These are phyloP conservation scores for Euphorbia schlechtendalii DNA, from an alignment of 441 rosid species.

Conservation along the genomic window DNA sequence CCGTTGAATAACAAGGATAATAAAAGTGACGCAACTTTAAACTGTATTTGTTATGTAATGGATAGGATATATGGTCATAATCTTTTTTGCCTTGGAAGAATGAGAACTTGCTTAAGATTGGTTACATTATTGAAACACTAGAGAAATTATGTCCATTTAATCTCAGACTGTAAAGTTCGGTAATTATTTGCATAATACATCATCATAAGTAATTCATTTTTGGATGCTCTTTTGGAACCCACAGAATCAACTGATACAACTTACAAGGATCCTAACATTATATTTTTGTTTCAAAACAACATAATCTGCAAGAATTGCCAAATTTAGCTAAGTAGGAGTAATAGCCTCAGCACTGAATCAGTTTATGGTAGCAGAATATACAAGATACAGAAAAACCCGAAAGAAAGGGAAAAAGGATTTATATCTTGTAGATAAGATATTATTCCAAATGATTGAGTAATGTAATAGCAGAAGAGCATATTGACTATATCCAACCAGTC, in stretches of 20 bases:
- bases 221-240: not conserved
- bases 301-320: not conserved
- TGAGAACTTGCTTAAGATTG: not conserved
- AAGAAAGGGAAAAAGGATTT: not conserved
- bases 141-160: not conserved
- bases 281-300: not conserved
- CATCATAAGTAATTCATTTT: not conserved
- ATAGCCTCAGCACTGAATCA: not conserved
- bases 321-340: not conserved
- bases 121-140: not conserved
- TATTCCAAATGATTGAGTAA: not conserved
- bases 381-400: not conserved
- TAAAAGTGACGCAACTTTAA: not conserved
- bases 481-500: slow-evolving; percentile 62
- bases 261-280: too few species aligned
- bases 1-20: slow-evolving; percentile 13
- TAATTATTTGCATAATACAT: not conserved
- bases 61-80: not conserved
- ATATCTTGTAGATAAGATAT: not conserved
- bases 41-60: not conserved
- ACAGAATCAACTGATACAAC: too few species aligned
- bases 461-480: not conserved
- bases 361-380: not conserved
- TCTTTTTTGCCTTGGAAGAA: not conserved
- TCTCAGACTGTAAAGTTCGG: not conserved